These are phyloP conservation scores for Ceratobasidium sp. DNA, from an alignment of 1,284 basidiomycete genomes.

Conservation along the genomic window DNA sequence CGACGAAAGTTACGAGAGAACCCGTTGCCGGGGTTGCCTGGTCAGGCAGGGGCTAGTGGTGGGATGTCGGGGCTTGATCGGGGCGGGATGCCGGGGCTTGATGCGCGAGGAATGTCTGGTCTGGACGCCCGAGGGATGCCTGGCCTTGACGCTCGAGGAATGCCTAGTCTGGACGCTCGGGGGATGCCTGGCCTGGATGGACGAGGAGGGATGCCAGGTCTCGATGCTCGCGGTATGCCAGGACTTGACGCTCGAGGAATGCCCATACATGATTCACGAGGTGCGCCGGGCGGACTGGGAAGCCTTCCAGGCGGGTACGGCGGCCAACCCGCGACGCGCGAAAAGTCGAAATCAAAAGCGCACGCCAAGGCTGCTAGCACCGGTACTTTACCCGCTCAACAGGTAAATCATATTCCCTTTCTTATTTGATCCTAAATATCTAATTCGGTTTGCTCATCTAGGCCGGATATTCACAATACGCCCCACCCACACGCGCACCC, in stretches of 20 bases:
- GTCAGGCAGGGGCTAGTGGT: background rate
- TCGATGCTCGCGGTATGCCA: background rate
- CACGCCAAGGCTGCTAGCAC: constrained; percentile 34
- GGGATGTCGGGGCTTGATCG: too few species aligned
- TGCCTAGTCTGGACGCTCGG: background rate
- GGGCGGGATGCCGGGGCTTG: constrained; percentile 4
- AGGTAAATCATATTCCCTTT: background rate
- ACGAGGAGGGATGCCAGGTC: constrained; percentile 3
- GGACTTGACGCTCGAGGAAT: background rate
- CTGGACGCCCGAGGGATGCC: background rate
- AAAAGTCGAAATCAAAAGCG: constrained; percentile 37
- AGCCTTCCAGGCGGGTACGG: constrained; percentile 33
- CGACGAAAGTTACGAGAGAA: constrained; percentile 17
- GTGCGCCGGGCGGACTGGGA: background rate
- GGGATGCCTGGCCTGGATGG: background rate
- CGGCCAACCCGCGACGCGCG: constrained; percentile 1
- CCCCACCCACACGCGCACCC: background rate
- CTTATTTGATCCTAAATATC: constrained; percentile 3
- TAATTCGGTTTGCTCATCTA: background rate
- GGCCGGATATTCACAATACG: constrained; percentile 14
- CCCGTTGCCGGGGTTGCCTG: constrained; percentile 36
- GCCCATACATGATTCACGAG: background rate
- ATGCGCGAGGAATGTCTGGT: background rate
- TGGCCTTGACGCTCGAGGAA: background rate
- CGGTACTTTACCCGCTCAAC: constrained; percentile 22